A percentile compares a stretch with the other conserved stretches of the same genome.
phyloP scores from a whole-genome alignment of 352 stramenopile genomes.

The Phytophthora crassamura region DNA sequence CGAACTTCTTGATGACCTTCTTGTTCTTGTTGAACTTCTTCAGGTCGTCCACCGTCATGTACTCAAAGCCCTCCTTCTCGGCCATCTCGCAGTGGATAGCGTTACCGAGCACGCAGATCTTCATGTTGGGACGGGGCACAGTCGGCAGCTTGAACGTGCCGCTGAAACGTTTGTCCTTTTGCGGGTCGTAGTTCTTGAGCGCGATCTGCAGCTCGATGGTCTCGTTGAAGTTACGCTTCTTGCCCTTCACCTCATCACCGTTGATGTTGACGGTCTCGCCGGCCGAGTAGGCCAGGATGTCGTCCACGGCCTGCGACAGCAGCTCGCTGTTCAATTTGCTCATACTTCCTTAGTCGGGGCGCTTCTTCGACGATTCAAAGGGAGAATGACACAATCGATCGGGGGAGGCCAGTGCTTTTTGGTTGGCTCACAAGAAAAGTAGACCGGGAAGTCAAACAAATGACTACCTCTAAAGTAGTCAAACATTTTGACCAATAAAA shows the following conservation, averaged over 20 bases:
- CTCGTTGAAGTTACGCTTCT: constrained; percentile 99
- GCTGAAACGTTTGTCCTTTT: constrained; percentile 99
- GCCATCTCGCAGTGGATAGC: constrained; percentile 98
- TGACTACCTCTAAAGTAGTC: too few species aligned
- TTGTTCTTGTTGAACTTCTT: constrained; percentile 99
- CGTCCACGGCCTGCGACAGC: constrained; percentile 95
- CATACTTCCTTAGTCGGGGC: constrained; percentile 72
- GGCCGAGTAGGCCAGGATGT: constrained; percentile 96
- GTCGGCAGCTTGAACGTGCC: constrained; percentile 99
- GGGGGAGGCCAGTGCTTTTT: constrained; percentile 4
- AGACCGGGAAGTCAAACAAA: neutral
- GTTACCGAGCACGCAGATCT: constrained; percentile 99
- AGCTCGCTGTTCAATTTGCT: constrained; percentile 98
- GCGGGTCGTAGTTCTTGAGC: constrained; percentile 99
- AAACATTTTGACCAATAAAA: too few species aligned
- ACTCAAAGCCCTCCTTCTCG: constrained; percentile 97
- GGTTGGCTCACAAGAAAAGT: constrained; percentile 16
- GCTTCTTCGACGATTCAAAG: constrained; percentile 80
- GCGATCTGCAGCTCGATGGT: constrained; percentile 99
- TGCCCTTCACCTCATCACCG: constrained; percentile 96
- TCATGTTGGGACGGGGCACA: constrained; percentile 95
- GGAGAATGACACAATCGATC: constrained; percentile 56
- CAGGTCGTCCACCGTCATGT: constrained; percentile 99
- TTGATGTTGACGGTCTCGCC: constrained; percentile 94
- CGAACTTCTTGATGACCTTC: constrained; percentile 99